A percentile compares a stretch with the other conserved stretches of the same genome.
Conservation (phyloP, 257 asterid genomes). For the Przewalskia tangutica region DNA sequence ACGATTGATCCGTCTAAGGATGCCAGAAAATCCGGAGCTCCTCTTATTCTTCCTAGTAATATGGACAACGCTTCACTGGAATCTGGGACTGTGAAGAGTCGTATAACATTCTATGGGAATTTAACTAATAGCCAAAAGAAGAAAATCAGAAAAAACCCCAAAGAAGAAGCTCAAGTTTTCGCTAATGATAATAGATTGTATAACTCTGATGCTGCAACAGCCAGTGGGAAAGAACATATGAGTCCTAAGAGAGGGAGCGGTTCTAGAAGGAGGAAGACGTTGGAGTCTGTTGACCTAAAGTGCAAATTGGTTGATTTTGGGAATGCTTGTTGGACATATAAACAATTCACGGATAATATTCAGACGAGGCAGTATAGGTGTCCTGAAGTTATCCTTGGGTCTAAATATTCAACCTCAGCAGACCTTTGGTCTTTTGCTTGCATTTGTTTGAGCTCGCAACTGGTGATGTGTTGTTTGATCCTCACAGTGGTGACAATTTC, state of each 20-base stretch:
- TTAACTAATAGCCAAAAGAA: slow-evolving; percentile 76
- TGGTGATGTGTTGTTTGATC: slow-evolving; percentile 92
- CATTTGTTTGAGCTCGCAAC: slow-evolving; percentile 92
- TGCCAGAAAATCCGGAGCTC: slow-evolving; percentile 50
- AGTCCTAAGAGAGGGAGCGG: slow-evolving; percentile 58
- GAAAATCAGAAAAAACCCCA: slow-evolving; percentile 47
- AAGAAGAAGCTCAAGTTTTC: slow-evolving; percentile 56
- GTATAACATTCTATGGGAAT: slow-evolving; percentile 34
- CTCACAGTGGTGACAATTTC: slow-evolving; percentile 79
- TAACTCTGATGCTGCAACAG: not conserved
- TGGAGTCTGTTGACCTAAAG: slow-evolving; percentile 60
- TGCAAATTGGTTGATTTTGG: slow-evolving; percentile 97
- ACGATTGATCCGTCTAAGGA: slow-evolving; percentile 76
- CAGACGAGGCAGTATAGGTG: slow-evolving; percentile 94
- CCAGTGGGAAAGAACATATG: slow-evolving; percentile 29
- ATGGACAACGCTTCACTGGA: slow-evolving; percentile 33
- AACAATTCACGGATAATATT: slow-evolving; percentile 75
- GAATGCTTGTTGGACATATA: slow-evolving; percentile 94
- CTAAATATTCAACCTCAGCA: slow-evolving; percentile 83
- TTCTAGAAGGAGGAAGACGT: slow-evolving; percentile 50
- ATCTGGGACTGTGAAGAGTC: slow-evolving; percentile 40
- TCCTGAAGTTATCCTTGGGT: slow-evolving; percentile 85
- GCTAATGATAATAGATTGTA: slow-evolving; percentile 20
- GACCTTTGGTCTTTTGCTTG: slow-evolving; percentile 97
- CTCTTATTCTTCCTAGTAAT: slow-evolving; percentile 49